Conservation (phyloP, 164 flowering plant species). For the Paratinospora sagittata region DNA sequence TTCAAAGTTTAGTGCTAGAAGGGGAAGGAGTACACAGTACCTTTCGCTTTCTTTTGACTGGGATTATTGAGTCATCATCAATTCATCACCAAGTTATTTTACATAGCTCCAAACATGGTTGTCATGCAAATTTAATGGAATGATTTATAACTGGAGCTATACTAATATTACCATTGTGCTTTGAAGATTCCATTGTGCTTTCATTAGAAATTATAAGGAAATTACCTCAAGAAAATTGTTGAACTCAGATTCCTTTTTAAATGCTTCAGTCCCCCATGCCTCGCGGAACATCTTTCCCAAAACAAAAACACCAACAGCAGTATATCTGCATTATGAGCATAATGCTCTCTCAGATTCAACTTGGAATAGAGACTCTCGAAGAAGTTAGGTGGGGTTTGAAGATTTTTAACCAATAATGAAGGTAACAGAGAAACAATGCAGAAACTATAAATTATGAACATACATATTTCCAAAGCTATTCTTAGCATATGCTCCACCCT, state of each 20-base stretch:
- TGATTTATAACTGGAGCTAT: no score
- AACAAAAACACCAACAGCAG: slow-evolving; percentile 98
- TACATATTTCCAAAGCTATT: slow-evolving; percentile 94
- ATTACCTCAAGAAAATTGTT: slow-evolving; percentile 79
- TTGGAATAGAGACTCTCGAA: not conserved
- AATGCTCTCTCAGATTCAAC: slow-evolving; percentile 1
- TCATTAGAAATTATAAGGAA: not conserved
- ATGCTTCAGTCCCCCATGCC: slow-evolving; percentile 82
- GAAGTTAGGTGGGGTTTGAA: not conserved
- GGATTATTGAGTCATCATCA: not conserved
- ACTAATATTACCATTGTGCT: no score
- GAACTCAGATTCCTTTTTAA: slow-evolving; percentile 73
- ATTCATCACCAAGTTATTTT: not conserved
- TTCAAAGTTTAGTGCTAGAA: not conserved
- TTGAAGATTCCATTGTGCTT: not conserved
- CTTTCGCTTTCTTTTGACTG: not conserved
- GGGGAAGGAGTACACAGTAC: not conserved
- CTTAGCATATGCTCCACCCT: slow-evolving; percentile 97
- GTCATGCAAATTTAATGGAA: not conserved
- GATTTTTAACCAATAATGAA: slow-evolving; percentile 3
- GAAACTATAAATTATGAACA: slow-evolving; percentile 13
- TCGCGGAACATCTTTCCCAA: slow-evolving; percentile 79
- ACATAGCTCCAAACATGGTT: not conserved
- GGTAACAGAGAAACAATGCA: not conserved
- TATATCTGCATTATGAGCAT: slow-evolving; percentile 51